Conservation (phyloP, 192 early-diverging fungal genomes). For the Coemansia sp. region DNA sequence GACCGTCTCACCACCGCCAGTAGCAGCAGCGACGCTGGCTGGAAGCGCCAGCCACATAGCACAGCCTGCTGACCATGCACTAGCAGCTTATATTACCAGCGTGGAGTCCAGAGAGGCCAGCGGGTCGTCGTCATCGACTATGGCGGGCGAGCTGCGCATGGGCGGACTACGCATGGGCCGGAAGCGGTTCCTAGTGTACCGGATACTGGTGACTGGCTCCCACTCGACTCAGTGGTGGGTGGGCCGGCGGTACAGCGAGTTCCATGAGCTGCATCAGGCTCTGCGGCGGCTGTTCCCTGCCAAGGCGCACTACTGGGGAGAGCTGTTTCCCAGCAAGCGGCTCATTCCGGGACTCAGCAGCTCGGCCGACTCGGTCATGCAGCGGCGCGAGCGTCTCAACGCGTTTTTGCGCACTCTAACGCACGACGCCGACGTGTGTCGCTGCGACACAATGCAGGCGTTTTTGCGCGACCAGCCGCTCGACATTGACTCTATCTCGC, state of each 20-base stretch:
- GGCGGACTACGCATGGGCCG: constrained; percentile 52
- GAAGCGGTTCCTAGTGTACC: constrained; percentile 49
- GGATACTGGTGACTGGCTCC: constrained; percentile 45
- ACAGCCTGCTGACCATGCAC: constrained; percentile 11
- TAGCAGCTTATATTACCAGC: constrained; percentile 41
- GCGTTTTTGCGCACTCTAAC: constrained; percentile 46
- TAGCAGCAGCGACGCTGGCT: constrained; percentile 9
- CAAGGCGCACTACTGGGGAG: constrained; percentile 34
- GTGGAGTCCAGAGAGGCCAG: constrained; percentile 45
- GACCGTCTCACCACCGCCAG: not conserved
- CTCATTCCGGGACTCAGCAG: constrained; percentile 42
- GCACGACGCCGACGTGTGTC: constrained; percentile 31
- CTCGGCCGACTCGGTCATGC: constrained; percentile 46
- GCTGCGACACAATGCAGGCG: constrained; percentile 30
- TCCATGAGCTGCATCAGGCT: constrained; percentile 43
- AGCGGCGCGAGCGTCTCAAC: constrained; percentile 51
- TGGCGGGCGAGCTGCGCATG: constrained; percentile 36
- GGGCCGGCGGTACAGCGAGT: constrained; percentile 51
- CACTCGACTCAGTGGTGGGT: constrained; percentile 42
- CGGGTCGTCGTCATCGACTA: not conserved
- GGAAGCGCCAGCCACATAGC: constrained; percentile 3
- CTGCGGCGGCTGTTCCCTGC: constrained; percentile 45
- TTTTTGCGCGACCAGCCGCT: constrained; percentile 47
- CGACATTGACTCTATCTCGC: constrained; percentile 33
- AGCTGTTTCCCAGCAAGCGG: constrained; percentile 50